phyloP scores from a whole-genome alignment of 768 basidiomycete species.

The Gymnopilus junonius region DNA sequence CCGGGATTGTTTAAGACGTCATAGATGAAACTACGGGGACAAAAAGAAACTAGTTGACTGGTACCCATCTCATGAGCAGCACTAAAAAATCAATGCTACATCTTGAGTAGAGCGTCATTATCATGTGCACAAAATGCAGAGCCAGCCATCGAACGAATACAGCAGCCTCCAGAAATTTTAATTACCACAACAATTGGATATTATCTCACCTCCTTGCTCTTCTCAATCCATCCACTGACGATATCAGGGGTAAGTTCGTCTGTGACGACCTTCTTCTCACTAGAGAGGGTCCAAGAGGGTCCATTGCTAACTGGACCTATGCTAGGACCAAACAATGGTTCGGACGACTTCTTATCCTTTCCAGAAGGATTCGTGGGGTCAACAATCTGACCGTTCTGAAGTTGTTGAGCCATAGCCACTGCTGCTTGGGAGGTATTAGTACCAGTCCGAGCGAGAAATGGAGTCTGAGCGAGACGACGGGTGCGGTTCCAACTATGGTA shows the following conservation, averaged over 20 bases:
- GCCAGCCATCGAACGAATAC: not conserved
- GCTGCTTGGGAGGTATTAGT: constrained; percentile 52
- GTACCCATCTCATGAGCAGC: not conserved
- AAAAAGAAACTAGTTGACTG: not conserved
- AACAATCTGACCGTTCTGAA: constrained; percentile 24
- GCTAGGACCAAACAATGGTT: constrained; percentile 90
- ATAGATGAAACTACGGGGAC: too few species aligned
- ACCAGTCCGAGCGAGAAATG: constrained; percentile 55
- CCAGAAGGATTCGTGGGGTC: constrained; percentile 10
- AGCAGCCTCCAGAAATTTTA: too few species aligned
- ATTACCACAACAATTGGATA: constrained; percentile 1
- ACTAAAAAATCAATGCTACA: not conserved
- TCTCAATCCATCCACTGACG: constrained; percentile 83
- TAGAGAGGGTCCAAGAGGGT: constrained; percentile 70
- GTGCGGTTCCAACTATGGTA: constrained; percentile 65
- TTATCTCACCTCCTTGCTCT: constrained; percentile 77
- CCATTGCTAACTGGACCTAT: constrained; percentile 76
- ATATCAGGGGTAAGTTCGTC: constrained; percentile 84
- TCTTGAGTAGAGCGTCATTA: not conserved
- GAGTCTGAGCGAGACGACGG: constrained; percentile 52
- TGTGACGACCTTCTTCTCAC: constrained; percentile 63
- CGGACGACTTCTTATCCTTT: constrained; percentile 63
- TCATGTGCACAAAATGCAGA: not conserved
- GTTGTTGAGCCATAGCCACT: constrained; percentile 49
- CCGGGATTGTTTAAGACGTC: not conserved